Evolutionary conservation across 306 rosid genomes (phyloP).

Genomic region (Medicago truncatula): DNA sequence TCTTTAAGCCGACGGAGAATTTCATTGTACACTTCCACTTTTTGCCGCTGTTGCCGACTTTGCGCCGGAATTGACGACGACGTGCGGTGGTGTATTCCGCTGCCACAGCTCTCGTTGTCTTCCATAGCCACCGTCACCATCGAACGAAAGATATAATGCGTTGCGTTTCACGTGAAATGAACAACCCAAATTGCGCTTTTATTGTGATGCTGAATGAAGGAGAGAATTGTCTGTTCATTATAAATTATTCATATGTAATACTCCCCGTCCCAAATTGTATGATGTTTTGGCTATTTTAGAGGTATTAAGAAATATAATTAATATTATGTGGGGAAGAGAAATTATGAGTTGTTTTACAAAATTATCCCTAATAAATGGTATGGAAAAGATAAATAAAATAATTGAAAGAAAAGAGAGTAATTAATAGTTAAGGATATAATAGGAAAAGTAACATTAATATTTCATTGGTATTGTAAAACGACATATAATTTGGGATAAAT

Average conservation of each 20-base stretch:
- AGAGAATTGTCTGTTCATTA: neutral
- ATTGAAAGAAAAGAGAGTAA: too few relatives aligned
- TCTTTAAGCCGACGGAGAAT: constrained; percentile 88
- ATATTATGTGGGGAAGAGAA: too few relatives aligned
- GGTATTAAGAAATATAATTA: too few relatives aligned
- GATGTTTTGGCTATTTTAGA: too few relatives aligned
- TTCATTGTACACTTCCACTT: constrained; percentile 84
- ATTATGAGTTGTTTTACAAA: too few relatives aligned
- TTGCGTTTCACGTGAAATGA: constrained; percentile 47
- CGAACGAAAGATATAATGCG: constrained; percentile 36
- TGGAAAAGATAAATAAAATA: too few relatives aligned
- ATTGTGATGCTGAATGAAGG: constrained; percentile 10
- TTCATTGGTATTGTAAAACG: too few relatives aligned
- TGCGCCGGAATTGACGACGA: constrained; percentile 49
- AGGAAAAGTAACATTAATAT: too few relatives aligned
- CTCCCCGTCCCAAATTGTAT: too few relatives aligned
- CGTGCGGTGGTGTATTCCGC: constrained; percentile 50
- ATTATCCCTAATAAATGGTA: too few relatives aligned
- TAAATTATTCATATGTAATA: neutral
- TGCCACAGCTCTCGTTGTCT: constrained; percentile 75
- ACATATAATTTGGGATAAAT: too few relatives aligned
- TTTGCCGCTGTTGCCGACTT: constrained; percentile 69
- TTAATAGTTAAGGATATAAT: too few relatives aligned
- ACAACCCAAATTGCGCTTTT: constrained; percentile 26
- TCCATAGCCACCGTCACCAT: constrained; percentile 68